Evolutionary conservation across 768 basidiomycete species (phyloP).

Genomic region (Rhizopogon vulgaris): DNA sequence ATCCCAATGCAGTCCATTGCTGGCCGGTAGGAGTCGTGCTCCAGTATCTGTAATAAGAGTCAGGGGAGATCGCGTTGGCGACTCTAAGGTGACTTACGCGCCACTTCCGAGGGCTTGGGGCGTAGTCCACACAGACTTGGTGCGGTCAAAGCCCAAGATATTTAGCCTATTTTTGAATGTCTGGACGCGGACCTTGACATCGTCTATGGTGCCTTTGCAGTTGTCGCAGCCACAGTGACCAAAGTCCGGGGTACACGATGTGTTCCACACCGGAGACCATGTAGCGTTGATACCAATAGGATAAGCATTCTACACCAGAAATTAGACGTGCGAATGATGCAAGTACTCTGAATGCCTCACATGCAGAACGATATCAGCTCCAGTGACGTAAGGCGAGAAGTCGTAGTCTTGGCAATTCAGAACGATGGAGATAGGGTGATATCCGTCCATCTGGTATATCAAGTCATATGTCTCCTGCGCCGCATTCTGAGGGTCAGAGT

Average conservation of each 20-base stretch:
- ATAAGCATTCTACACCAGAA: conserved; percentile 12
- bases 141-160: conserved; percentile 57
- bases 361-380: conserved; percentile 66
- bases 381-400: conserved; percentile 51
- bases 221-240: conserved; percentile 73
- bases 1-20: conserved; percentile 18
- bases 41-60: conserved; percentile 19
- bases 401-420: conserved; percentile 57
- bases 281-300: conserved; percentile 53
- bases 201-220: conserved; percentile 58
- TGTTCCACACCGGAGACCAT: conserved; percentile 53
- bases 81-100: conserved; percentile 15
- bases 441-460: conserved; percentile 47
- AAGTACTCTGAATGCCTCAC: conserved; percentile 44
- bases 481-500: conserved; percentile 55
- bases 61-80: not conserved
- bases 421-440: conserved; percentile 52
- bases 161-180: conserved; percentile 53
- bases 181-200: conserved; percentile 62
- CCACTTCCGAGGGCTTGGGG: conserved; percentile 67
- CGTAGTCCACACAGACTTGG: conserved; percentile 69
- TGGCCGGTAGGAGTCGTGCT: conserved; percentile 20
- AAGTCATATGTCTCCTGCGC: conserved; percentile 40
- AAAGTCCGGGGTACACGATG: conserved; percentile 54
- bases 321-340: not conserved